These are phyloP conservation scores for Aspergillus baeticus DNA, from an alignment of 495 filamentous ascomycete genomes.

Conservation along the genomic window DNA sequence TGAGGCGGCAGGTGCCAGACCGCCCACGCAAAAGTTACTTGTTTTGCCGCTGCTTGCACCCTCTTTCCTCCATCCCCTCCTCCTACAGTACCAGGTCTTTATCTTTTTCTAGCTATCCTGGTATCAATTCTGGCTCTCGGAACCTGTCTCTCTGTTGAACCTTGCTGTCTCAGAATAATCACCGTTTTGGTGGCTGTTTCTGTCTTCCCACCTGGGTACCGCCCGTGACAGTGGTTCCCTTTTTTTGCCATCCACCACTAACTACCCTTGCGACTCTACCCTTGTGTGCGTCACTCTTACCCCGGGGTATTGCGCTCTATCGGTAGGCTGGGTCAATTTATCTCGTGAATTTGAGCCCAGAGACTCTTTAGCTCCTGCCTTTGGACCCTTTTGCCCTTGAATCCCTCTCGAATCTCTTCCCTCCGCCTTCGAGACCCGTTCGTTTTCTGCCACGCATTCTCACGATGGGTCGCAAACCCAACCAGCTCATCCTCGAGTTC, in stretches of 20 bases:
- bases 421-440: conserved; percentile 6
- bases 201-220: conserved; percentile 5
- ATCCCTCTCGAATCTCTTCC: conserved; percentile 2
- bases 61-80: conserved; percentile 23
- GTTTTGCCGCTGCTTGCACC: conserved; percentile 39
- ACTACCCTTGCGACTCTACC: conserved; percentile 8
- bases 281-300: conserved; percentile 18
- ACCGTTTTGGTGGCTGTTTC: conserved; percentile 11
- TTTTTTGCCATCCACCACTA: conserved; percentile 24
- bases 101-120: conserved; percentile 1
- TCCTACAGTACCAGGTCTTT: conserved; percentile 2
- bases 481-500: conserved; percentile 77
- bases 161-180: neutral
- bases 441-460: conserved; percentile 17
- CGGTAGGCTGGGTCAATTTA: neutral
- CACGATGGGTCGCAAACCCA: conserved; percentile 76
- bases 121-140: conserved; percentile 1
- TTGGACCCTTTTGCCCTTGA: neutral
- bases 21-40: conserved; percentile 37
- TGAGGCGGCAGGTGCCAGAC: conserved; percentile 35
- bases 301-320: neutral
- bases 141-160: neutral
- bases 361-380: neutral
- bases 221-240: conserved; percentile 8
- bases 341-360: neutral